These are phyloP conservation scores for Aspergillus thermomutatus DNA, from an alignment of 2,329 filamentous ascomycete species.

Conservation along the genomic window DNA sequence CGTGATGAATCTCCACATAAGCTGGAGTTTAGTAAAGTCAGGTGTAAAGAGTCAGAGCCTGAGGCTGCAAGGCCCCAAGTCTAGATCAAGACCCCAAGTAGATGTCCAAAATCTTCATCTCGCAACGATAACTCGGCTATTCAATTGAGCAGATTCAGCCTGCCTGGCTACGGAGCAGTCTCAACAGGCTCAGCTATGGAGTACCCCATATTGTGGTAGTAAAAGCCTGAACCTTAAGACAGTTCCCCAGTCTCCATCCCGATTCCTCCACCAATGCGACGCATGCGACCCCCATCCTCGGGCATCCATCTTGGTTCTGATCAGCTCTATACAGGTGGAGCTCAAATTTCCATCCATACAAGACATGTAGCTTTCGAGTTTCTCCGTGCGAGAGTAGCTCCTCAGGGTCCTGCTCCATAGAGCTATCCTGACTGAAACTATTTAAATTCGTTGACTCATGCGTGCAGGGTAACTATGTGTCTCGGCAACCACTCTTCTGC, in stretches of 20 bases:
- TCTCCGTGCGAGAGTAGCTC: not conserved
- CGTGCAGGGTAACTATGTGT: not conserved
- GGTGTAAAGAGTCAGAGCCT: not conserved
- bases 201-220: not conserved
- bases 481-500: not conserved
- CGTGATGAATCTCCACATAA: not conserved
- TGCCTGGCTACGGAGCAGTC: too few relatives aligned
- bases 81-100: not conserved
- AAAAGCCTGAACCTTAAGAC: too few relatives aligned
- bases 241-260: not conserved
- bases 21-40: not conserved
- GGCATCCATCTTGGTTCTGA: not conserved
- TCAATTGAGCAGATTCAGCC: not conserved
- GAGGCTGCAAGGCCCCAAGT: not conserved
- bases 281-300: not conserved
- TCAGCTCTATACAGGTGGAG: not conserved
- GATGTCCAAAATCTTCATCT: not conserved
- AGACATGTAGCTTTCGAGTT: not conserved
- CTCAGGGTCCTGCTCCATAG: not conserved
- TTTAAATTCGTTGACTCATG: not conserved
- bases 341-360: not conserved
- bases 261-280: conserved; percentile 11
- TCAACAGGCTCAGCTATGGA: not conserved
- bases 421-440: not conserved
- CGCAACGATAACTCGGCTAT: not conserved